phyloP scores from a whole-genome alignment of 2,329 filamentous ascomycete species.

The Fusarium haematococcum region DNA sequence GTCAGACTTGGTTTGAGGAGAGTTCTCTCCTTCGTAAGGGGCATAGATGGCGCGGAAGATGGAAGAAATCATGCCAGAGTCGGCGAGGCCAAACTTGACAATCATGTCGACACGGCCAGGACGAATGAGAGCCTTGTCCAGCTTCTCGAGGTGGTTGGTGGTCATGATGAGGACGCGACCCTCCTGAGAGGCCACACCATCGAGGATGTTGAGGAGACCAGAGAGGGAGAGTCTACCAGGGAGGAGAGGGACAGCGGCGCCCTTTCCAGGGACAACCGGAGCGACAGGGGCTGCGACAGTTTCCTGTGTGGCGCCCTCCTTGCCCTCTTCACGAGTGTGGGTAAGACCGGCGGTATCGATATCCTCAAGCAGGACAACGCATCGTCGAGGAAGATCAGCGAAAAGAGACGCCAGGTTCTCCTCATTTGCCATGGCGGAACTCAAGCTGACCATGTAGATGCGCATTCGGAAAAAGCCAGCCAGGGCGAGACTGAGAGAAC shows the following conservation, averaged over 20 bases:
- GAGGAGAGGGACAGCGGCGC: slow-evolving; percentile 10
- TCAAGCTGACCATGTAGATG: slow-evolving; percentile 79
- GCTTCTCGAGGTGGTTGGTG: slow-evolving; percentile 72
- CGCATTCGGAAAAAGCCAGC: slow-evolving; percentile 77
- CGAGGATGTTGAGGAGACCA: slow-evolving; percentile 83
- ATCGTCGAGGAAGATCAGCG: slow-evolving; percentile 73
- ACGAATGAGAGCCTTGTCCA: slow-evolving; percentile 72
- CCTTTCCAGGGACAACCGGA: slow-evolving; percentile 5
- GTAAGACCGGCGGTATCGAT: slow-evolving; percentile 80
- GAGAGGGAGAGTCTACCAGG: slow-evolving; percentile 72
- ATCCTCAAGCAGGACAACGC: slow-evolving; percentile 80
- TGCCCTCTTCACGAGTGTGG: slow-evolving; percentile 62
- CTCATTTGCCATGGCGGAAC: slow-evolving; percentile 71
- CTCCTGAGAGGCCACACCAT: slow-evolving; percentile 76
- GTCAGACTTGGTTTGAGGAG: slow-evolving; percentile 18
- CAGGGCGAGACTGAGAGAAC: slow-evolving; percentile 76
- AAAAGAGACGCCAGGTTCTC: slow-evolving; percentile 75
- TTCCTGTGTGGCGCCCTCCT: slow-evolving; percentile 41
- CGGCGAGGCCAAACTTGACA: slow-evolving; percentile 67
- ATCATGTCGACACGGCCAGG: slow-evolving; percentile 72
- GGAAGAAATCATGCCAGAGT: slow-evolving; percentile 62
- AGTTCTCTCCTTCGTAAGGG: slow-evolving; percentile 56
- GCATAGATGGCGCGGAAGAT: slow-evolving; percentile 71
- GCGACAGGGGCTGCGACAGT: slow-evolving; percentile 31
- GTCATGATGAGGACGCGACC: slow-evolving; percentile 74